These are phyloP conservation scores for Caryopteris hybrid DNA, from an alignment of 305 asterid genomes.

Conservation along the genomic window DNA sequence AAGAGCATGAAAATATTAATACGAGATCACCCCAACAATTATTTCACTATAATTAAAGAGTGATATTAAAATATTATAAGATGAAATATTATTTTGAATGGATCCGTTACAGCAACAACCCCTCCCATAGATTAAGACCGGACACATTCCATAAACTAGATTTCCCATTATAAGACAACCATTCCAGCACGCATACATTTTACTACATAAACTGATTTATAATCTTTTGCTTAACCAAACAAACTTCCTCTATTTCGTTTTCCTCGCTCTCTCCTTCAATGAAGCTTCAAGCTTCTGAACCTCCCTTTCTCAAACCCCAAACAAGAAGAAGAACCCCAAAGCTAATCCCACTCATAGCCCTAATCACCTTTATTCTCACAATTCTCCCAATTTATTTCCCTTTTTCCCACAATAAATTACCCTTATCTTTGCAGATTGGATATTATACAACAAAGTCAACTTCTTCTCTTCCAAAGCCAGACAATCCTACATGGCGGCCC, in stretches of 20 bases:
- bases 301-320: conserved; percentile 31
- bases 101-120: no score
- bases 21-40: no score
- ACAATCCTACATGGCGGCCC: background rate
- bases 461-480: no score
- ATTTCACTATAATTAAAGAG: no score
- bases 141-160: background rate
- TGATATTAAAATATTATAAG: no score
- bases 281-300: conserved; percentile 41
- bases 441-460: conserved; percentile 2
- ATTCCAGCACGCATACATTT: background rate
- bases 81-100: no score
- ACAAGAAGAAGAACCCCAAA: conserved; percentile 31
- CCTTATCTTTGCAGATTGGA: background rate
- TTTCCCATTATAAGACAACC: background rate
- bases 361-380: conserved; percentile 28
- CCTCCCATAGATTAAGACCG: no score
- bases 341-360: conserved; percentile 24
- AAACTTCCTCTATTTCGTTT: background rate
- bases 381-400: conserved; percentile 34
- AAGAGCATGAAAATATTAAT: no score
- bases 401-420: conserved; percentile 19
- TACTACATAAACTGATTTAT: background rate
- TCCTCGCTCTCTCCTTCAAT: conserved; percentile 17
- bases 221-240: background rate